Base-by-base conservation (phyloP, 257 asterid species). In the Nicotiana attenuata region DNA sequence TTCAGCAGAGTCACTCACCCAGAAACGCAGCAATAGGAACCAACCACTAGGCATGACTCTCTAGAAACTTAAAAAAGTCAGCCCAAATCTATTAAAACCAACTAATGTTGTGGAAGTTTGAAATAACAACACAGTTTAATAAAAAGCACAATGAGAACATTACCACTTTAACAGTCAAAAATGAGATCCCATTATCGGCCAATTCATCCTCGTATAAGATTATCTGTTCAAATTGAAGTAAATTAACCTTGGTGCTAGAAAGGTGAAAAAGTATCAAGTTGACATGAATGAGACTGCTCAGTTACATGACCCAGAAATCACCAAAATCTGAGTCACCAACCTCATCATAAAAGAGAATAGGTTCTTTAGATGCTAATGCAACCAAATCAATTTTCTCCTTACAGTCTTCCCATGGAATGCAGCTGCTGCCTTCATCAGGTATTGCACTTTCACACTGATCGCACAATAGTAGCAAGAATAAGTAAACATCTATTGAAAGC, bases 21-120 rank as follows among this genome's bases (percentile, higher is more conserved):
- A 94, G 87, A 86, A 96, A 83, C 98, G 98, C 89, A 94, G 88
- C 77, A 96, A 98, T 84, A 96, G 97, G 86, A 91, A 96, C 98
- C 99, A 96, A 80, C 97, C 92, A 82, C 92, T 92, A 65, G 99
- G 96, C 99, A 96, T 96, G 84, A 96, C 99, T 90, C 99, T 92
- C 99, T 96, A 90, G 90, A 88, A 85, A 73, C 87, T 55, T 84
- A 85, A 76, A 79, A 85, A 11, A 31, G 67, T 69, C 57, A 17
- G 85, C 85, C 77, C 80, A 84, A 41, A 69, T 20, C 31, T 20
- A 69, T 41, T 41, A 69, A n/a, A 69, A 41, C 76, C 55, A 19
- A 13, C 57, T 41, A 41, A 69, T 20, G 28, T 35, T 5, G 33
- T 41, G 76, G n/a, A 41, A 69, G 77, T 41, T 41, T 41, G 31